phyloP scores from a whole-genome alignment of 441 rosid species.

The Macaranga tanarius region DNA sequence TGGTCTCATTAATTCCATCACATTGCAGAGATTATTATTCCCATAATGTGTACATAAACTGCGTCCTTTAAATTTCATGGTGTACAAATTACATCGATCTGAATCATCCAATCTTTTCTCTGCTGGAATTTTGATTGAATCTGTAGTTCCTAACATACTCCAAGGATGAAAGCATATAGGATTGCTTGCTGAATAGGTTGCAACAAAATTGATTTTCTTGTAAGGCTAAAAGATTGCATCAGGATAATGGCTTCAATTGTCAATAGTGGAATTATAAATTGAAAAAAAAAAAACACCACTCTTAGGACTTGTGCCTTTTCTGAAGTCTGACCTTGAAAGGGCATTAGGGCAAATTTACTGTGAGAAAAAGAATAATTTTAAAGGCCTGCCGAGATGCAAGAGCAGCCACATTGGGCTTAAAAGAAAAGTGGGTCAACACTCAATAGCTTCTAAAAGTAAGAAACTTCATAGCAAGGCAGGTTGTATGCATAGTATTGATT shows the following conservation, averaged over 20 bases:
- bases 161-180: not conserved
- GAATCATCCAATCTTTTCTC: no score
- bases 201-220: not conserved
- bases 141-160: not conserved
- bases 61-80: no score
- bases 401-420: conserved; percentile 25
- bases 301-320: no score
- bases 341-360: no score
- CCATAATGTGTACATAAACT: not conserved
- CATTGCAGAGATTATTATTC: not conserved
- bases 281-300: no score
- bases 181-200: not conserved
- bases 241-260: not conserved
- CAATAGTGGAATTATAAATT: no score
- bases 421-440: conserved; percentile 17
- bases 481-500: not conserved
- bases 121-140: no score
- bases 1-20: not conserved
- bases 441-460: not conserved
- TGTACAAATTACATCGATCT: no score
- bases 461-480: conserved; percentile 7
- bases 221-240: not conserved
- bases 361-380: no score
- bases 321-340: no score
- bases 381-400: not conserved